Percentiles rank a stretch among this genome's conserved stretches.
phyloP scores from a whole-genome alignment of 257 asterid genomes.

The Solanum lycopersicoides region DNA sequence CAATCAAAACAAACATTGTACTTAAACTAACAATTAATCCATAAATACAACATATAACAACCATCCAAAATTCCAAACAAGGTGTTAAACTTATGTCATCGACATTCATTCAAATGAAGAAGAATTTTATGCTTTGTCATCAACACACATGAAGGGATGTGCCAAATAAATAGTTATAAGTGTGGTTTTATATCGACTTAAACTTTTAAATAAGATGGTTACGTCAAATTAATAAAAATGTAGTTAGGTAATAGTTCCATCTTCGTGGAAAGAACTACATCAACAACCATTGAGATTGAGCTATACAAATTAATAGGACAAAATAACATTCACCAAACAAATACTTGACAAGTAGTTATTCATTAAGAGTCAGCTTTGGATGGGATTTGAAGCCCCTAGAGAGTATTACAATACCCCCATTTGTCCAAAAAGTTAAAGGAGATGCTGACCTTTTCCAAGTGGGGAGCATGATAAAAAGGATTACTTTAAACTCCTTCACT shows the following conservation, averaged over 20 bases:
- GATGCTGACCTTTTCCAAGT: neutral
- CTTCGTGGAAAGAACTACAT: neutral
- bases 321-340: neutral
- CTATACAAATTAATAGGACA: neutral
- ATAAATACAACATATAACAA: too few species aligned
- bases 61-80: neutral
- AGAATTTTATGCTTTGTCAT: neutral
- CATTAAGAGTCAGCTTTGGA: neutral
- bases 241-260: neutral
- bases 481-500: neutral
- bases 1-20: too few species aligned
- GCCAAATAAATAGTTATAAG: neutral
- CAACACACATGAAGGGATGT: neutral
- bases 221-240: neutral
- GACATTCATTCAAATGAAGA: neutral
- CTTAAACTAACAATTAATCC: neutral
- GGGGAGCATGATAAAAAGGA: neutral
- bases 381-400: neutral
- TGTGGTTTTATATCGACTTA: rapidly evolving
- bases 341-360: neutral
- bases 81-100: neutral
- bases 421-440: neutral
- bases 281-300: neutral
- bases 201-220: neutral
- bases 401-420: neutral